A percentile compares a stretch with the other conserved stretches of the same genome.
Evolutionary conservation across 2,329 filamentous ascomycete species (phyloP).

Genomic region (Penicillium polonicum): DNA sequence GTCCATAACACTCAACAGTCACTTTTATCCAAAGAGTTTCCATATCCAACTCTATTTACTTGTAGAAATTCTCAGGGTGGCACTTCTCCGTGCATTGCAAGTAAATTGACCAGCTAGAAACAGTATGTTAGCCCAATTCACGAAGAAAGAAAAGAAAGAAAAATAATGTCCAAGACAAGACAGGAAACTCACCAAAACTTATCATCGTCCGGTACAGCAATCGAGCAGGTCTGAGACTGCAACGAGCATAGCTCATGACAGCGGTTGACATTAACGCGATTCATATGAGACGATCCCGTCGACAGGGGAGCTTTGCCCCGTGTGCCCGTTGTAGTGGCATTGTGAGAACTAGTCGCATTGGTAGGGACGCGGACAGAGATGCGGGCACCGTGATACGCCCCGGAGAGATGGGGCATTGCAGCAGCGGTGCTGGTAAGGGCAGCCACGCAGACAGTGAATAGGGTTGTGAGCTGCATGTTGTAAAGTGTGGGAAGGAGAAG

Average conservation of each 20-base stretch:
- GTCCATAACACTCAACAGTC: background rate
- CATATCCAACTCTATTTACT: background rate
- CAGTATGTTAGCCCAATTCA: background rate
- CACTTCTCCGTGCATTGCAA: constrained; percentile 21
- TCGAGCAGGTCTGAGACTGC: constrained; percentile 24
- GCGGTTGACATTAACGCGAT: constrained; percentile 13
- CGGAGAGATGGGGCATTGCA: constrained; percentile 20
- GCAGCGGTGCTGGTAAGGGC: constrained; percentile 15
- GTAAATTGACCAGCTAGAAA: constrained; percentile 20
- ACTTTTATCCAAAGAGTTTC: background rate
- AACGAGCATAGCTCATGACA: constrained; percentile 29
- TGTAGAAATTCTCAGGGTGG: constrained; percentile 12
- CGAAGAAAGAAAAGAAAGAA: background rate
- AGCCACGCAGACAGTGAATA: constrained; percentile 15
- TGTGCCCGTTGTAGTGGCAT: constrained; percentile 19
- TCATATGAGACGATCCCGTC: constrained; percentile 10
- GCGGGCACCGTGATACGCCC: constrained; percentile 17
- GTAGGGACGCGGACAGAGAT: constrained; percentile 13
- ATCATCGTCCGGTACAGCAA: constrained; percentile 28
- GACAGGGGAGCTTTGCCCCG: constrained; percentile 7
- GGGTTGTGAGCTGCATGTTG: constrained; percentile 24
- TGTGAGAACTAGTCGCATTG: constrained; percentile 16
- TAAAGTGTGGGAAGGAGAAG: background rate
- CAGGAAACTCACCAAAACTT: constrained; percentile 24
- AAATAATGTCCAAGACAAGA: background rate